Conservation (phyloP, 2,329 filamentous ascomycete genomes). For the Phoma sp. region DNA sequence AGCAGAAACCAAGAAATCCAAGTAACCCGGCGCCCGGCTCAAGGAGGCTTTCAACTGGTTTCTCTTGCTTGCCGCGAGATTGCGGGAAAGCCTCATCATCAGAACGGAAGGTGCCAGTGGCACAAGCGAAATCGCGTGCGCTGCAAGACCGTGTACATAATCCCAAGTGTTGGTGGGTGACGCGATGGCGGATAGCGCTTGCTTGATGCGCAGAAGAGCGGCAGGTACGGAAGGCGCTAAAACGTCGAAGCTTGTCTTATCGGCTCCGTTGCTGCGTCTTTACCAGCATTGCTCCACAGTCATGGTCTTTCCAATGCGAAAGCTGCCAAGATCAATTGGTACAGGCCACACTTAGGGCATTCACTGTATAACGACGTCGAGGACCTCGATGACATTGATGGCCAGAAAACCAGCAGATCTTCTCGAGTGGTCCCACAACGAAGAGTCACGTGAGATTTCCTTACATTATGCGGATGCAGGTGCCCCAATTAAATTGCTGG, state of each 20-base stretch:
- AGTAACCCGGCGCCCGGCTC: conserved; percentile 41
- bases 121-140: conserved; percentile 6
- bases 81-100: conserved; percentile 20
- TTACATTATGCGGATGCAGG: too few species aligned
- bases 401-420: too few species aligned
- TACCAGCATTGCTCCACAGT: background rate
- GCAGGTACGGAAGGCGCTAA: conserved; percentile 12
- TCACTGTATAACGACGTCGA: too few species aligned
- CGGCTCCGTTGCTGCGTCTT: conserved; percentile 2
- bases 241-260: conserved; percentile 16
- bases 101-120: conserved; percentile 32
- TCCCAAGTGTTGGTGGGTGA: background rate
- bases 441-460: too few species aligned
- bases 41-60: conserved; percentile 30
- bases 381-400: too few species aligned
- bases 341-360: too few species aligned
- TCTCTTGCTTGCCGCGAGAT: conserved; percentile 18
- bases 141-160: conserved; percentile 8
- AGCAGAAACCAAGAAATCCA: conserved; percentile 28
- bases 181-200: conserved; percentile 16
- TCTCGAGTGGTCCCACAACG: too few species aligned
- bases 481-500: too few species aligned
- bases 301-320: background rate
- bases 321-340: too few species aligned
- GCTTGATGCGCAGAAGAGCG: conserved; percentile 13